Percentiles rank a stretch among this genome's conserved stretches.
These are phyloP conservation scores for Apiotrichum gracile DNA, from an alignment of 1,284 basidiomycete species.

Conservation along the genomic window DNA sequence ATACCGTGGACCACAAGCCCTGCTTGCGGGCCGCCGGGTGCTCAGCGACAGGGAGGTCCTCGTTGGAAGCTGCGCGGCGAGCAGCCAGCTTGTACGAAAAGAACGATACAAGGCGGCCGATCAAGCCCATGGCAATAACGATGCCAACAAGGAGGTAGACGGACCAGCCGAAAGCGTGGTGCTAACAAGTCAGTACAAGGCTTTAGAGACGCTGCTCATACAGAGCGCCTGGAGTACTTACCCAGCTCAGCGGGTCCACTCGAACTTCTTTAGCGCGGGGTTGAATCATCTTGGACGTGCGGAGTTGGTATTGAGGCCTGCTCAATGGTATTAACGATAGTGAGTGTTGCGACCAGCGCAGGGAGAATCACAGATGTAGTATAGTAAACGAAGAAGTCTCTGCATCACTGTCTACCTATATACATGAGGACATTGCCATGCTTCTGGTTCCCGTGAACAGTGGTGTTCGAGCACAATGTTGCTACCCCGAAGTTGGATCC, in stretches of 20 bases:
- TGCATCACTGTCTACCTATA: too few species aligned
- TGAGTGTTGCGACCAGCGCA: background rate
- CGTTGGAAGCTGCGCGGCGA: background rate
- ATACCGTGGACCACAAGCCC: background rate
- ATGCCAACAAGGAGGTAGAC: constrained; percentile 22
- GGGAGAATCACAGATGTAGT: too few species aligned
- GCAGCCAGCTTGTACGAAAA: background rate
- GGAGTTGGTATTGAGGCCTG: background rate
- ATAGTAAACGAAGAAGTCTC: too few species aligned
- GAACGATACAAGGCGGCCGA: constrained; percentile 5
- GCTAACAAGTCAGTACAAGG: constrained; percentile 9
- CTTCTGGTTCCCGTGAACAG: too few species aligned
- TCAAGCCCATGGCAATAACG: constrained; percentile 17
- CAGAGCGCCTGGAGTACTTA: background rate
- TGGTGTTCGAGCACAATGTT: too few species aligned
- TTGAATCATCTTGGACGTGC: too few species aligned
- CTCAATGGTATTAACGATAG: too few species aligned
- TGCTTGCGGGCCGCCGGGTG: background rate
- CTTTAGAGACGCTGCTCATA: too few species aligned
- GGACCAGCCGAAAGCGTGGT: constrained; percentile 24
- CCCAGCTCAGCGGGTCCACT: background rate
- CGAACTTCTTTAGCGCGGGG: too few species aligned
- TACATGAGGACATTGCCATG: too few species aligned
- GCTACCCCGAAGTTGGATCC: too few species aligned
- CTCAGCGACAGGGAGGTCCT: background rate